A percentile compares a stretch with the other conserved stretches of the same genome.
These are phyloP conservation scores for Lycium ferocissimum DNA, from an alignment of 257 asterid species.

Conservation along the genomic window DNA sequence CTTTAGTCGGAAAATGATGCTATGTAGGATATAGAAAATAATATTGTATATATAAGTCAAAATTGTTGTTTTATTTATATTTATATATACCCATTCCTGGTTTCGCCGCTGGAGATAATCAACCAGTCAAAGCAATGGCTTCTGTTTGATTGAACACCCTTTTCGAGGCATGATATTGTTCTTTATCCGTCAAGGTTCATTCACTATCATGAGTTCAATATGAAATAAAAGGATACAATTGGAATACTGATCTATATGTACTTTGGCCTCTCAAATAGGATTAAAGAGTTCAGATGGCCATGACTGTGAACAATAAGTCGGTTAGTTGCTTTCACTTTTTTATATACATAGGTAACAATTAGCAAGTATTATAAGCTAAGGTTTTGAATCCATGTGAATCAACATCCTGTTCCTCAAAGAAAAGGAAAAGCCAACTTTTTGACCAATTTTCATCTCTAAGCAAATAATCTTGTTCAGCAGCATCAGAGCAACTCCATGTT, in stretches of 20 bases:
- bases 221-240: not conserved
- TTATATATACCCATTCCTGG: too few relatives aligned
- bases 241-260: not conserved
- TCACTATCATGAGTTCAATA: not conserved
- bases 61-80: too few relatives aligned
- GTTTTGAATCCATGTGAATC: slow-evolving; percentile 20
- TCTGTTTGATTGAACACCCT: too few relatives aligned
- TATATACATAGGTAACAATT: not conserved
- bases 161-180: not conserved
- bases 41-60: too few relatives aligned
- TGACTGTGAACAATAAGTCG: not conserved
- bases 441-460: not conserved
- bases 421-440: not conserved
- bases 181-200: not conserved
- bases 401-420: slow-evolving; percentile 12
- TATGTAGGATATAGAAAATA: too few relatives aligned
- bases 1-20: too few relatives aligned
- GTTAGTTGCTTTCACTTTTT: not conserved
- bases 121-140: slow-evolving; percentile 71
- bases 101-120: slow-evolving; percentile 38
- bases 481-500: too few relatives aligned
- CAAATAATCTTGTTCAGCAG: slow-evolving; percentile 14
- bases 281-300: not conserved
- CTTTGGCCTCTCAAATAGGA: slow-evolving; percentile 9
- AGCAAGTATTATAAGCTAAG: slow-evolving; percentile 15